phyloP scores from a whole-genome alignment of 176 grass and related monocot genomes.

The Bolboschoenus planiculmis region DNA sequence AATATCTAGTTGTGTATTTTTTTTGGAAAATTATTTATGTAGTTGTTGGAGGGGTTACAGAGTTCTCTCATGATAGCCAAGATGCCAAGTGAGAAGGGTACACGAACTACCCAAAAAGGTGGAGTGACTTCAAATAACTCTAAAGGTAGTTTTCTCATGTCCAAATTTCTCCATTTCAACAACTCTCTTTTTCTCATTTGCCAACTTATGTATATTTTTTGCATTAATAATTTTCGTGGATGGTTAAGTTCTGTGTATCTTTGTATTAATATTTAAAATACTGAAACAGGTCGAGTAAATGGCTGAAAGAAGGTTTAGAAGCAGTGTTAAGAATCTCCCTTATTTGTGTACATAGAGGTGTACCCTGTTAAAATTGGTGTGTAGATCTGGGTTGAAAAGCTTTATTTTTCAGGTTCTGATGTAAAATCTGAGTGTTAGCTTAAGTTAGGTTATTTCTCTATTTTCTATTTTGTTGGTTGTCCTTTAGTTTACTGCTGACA shows the following conservation, averaged over 20 bases:
- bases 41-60: constrained; percentile 93
- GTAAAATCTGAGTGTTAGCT: constrained; percentile 63
- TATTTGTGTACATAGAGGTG: constrained; percentile 52
- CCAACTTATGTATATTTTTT: neutral
- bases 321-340: constrained; percentile 19
- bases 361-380: constrained; percentile 43
- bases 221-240: neutral
- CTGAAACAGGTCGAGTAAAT: constrained; percentile 40
- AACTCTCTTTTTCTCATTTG: neutral
- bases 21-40: constrained; percentile 12
- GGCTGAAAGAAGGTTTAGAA: constrained; percentile 34
- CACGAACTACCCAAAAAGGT: constrained; percentile 44
- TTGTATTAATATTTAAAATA: constrained; percentile 10
- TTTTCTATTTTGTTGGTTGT: constrained; percentile 13
- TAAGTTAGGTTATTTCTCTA: constrained; percentile 40
- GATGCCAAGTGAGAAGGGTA: constrained; percentile 60
- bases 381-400: constrained; percentile 45
- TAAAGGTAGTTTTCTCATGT: constrained; percentile 38
- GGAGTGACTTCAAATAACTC: constrained; percentile 29
- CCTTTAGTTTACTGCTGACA: constrained; percentile 5
- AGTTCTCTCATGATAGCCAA: constrained; percentile 85
- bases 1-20: constrained; percentile 12
- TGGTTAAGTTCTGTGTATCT: neutral
- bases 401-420: constrained; percentile 40
- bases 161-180: neutral